Evolutionary conservation across 2,329 filamentous ascomycete species (phyloP), one percentile per base, ranked within the genome.

Genomic region (Diplodia mutila): DNA sequence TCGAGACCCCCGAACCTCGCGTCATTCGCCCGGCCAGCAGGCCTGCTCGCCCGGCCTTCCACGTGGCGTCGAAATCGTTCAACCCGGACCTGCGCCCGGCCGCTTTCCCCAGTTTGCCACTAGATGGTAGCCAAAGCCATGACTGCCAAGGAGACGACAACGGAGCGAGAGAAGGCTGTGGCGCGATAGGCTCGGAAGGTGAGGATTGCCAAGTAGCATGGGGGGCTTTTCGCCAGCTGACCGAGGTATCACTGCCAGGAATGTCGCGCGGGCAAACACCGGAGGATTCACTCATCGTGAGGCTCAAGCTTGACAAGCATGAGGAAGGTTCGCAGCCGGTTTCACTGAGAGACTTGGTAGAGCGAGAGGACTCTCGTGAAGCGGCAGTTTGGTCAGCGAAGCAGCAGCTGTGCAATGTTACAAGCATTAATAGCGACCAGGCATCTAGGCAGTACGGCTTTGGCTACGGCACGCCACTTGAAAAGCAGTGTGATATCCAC

Each of bases 51-150:
- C 53, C 53, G 9, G 3, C 18, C 32, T 57, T 57, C 32, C 14
- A 39, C 4, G 2, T 39, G 21, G 12, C n/a, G n/a, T 16, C 65
- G 32, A 61, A 32, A 23, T 48, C 65, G 6, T 67, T 61, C 34
- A 67, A 61, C 23, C 48, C 65, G 2, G 51, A 39, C 25, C 57
- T 55, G 14, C 57, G 37, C 2, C 66, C 66, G 2, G 55, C 66
- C 2, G 29, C 66, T 18, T 67, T 67, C n/a, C 66, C 66, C 18
- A 63, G 34, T 37, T 48, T 67, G 7, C 54, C 54, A n/a, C n/a
- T 21, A 11, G 25, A 32, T 32, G 21, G 8, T 25, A 9, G 27
- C 11, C 29, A 25, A 16, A 16, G 23, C 3, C 14, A 4, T 16
- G 14, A n/a, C 2, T 11, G 12, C n/a, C 16, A 21, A 4, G 48